A percentile compares a stretch with the other conserved stretches of the same genome.
Evolutionary conservation across 495 filamentous ascomycete species (phyloP).

Genomic region (Delitschia confertaspora): DNA sequence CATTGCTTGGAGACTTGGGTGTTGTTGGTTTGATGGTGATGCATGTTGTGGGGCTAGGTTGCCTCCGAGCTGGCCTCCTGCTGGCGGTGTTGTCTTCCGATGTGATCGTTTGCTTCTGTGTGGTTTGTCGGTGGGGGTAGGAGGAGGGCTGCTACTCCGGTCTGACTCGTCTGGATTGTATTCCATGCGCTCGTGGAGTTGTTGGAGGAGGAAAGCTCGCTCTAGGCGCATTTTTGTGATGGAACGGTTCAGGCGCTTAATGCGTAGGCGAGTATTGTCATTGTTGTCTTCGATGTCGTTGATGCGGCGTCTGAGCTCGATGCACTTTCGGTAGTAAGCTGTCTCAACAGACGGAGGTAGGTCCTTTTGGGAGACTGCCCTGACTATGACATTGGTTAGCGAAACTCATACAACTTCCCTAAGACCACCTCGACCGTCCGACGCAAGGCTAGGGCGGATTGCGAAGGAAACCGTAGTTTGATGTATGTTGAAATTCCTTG

Average conservation of each 20-base stretch:
- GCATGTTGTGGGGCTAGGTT: conserved; percentile 11
- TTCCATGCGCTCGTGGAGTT: conserved; percentile 75
- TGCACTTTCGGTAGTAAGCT: conserved; percentile 94
- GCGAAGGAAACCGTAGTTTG: no score
- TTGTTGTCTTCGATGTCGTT: conserved; percentile 84
- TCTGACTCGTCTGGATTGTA: conserved; percentile 69
- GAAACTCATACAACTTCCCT: no score
- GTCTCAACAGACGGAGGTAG: conserved; percentile 92
- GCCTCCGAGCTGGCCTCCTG: conserved; percentile 1
- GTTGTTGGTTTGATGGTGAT: conserved; percentile 9
- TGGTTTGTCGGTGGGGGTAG: conserved; percentile 63
- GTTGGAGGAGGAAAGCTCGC: conserved; percentile 79
- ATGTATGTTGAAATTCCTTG: no score
- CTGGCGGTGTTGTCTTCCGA: conserved; percentile 25
- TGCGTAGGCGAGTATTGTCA: conserved; percentile 65
- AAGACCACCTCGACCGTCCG: no score
- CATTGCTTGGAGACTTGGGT: conserved; percentile 12
- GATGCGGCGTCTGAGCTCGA: conserved; percentile 84
- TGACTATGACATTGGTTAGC: no score
- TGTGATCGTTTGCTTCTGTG: conserved; percentile 76
- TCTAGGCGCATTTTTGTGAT: conserved; percentile 89
- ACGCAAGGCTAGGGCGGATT: no score
- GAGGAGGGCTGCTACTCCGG: conserved; percentile 60
- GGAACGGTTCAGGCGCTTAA: conserved; percentile 68
- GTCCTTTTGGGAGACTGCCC: conserved; percentile 23